These are phyloP conservation scores for Ceraceosorus bombacis DNA, from an alignment of 1,284 basidiomycete genomes.

Conservation along the genomic window DNA sequence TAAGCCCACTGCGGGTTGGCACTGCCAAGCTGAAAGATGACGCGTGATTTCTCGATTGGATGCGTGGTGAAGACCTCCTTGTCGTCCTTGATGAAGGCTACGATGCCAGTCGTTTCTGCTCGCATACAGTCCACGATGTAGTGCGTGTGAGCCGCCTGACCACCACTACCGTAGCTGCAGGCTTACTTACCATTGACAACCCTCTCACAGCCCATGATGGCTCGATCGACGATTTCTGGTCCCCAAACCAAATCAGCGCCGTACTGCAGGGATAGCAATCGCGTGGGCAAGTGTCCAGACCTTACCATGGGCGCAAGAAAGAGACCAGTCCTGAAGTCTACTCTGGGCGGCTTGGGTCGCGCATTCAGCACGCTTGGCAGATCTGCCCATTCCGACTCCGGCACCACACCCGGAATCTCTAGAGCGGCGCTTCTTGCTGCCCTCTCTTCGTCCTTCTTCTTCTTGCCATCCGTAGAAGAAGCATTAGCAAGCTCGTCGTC, in stretches of 20 bases:
- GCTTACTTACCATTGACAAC: constrained; percentile 68
- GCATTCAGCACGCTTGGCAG: too few relatives aligned
- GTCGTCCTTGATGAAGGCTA: constrained; percentile 69
- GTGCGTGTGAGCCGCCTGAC: too few relatives aligned
- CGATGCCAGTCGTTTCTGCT: constrained; percentile 68
- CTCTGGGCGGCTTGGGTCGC: constrained; percentile 2
- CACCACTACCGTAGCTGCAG: constrained; percentile 42
- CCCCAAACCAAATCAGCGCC: constrained; percentile 94
- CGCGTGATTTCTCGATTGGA: constrained; percentile 62
- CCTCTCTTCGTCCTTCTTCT: too few relatives aligned
- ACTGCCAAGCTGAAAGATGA: constrained; percentile 72
- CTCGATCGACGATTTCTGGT: constrained; percentile 92
- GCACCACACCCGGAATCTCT: too few relatives aligned
- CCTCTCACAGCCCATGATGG: constrained; percentile 76
- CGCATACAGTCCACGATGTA: too few relatives aligned
- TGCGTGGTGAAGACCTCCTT: constrained; percentile 82
- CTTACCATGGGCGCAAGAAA: constrained; percentile 47
- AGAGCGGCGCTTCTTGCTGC: too few relatives aligned
- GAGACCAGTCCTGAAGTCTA: constrained; percentile 26
- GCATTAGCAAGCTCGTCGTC: too few relatives aligned
- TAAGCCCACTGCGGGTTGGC: constrained; percentile 81
- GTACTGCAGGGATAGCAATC: constrained; percentile 79
- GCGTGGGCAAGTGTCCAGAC: constrained; percentile 58
- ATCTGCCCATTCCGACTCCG: too few relatives aligned
- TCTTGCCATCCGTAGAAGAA: too few relatives aligned